Evolutionary conservation across 2,329 filamentous ascomycete genomes (phyloP).

Genomic region (Escovopsis weberi): DNA sequence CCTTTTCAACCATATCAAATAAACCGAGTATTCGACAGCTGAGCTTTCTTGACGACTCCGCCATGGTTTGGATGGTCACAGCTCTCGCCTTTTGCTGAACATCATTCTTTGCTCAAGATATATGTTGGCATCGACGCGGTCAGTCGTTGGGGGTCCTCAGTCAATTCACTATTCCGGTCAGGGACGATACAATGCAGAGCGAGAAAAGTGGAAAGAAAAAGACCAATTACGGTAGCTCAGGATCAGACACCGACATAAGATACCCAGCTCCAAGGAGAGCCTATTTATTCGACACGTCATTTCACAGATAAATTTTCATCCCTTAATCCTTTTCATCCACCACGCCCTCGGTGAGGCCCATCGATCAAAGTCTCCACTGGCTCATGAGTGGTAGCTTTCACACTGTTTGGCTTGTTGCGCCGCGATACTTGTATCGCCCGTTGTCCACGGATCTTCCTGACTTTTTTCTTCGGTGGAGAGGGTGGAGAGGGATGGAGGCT

Average conservation of each 20-base stretch:
- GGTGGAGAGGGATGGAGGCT: not conserved
- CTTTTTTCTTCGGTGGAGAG: not conserved
- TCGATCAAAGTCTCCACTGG: too few relatives aligned
- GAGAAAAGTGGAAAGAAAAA: conserved; percentile 8
- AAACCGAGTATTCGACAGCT: conserved; percentile 7
- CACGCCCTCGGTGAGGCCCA: not conserved
- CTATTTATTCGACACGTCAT: conserved; percentile 17
- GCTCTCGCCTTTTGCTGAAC: not conserved
- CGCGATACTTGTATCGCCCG: too few relatives aligned
- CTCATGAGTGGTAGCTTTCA: not conserved
- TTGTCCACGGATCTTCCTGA: not conserved
- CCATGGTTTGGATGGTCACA: not conserved
- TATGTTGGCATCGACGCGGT: not conserved
- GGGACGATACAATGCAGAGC: not conserved
- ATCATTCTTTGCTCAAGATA: not conserved
- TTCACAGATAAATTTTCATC: not conserved
- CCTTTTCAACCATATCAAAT: conserved; percentile 46
- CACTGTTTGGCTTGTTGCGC: not conserved
- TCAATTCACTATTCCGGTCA: not conserved
- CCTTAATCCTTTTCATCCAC: not conserved
- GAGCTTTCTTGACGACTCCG: not conserved
- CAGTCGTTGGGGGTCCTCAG: not conserved
- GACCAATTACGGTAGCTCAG: not conserved
- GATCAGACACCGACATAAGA: conserved; percentile 19
- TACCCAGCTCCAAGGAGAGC: conserved; percentile 25